A percentile compares a stretch with the other conserved stretches of the same genome.
phyloP scores from a whole-genome alignment of 768 basidiomycete genomes.

The Boletus rubropictus region DNA sequence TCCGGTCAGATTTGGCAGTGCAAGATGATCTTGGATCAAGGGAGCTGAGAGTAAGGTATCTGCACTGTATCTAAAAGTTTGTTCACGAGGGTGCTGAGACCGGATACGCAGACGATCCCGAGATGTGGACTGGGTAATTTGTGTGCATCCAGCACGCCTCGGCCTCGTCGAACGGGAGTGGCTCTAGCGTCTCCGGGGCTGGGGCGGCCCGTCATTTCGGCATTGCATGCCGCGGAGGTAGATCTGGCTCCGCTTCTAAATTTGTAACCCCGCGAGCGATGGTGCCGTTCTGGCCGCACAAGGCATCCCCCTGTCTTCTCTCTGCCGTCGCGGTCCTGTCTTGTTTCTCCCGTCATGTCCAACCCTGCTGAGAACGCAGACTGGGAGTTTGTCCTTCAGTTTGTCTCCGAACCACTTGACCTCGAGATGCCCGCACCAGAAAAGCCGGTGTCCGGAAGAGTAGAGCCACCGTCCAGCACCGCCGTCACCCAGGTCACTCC shows the following conservation, averaged over 20 bases:
- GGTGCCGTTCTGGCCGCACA: not conserved
- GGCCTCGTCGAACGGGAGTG: conserved; percentile 25
- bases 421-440: conserved; percentile 32
- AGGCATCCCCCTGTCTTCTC: conserved; percentile 17
- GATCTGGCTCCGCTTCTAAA: conserved; percentile 14
- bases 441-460: conserved; percentile 30
- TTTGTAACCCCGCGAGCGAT: conserved; percentile 13
- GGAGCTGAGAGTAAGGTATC: conserved; percentile 61
- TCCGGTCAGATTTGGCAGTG: conserved; percentile 71
- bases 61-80: conserved; percentile 50
- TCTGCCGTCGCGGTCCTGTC: not conserved
- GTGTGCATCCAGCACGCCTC: conserved; percentile 19
- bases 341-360: conserved; percentile 14
- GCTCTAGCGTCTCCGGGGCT: too few species aligned
- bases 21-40: conserved; percentile 81
- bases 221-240: conserved; percentile 8
- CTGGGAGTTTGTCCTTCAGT: conserved; percentile 61
- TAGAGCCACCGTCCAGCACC: conserved; percentile 12
- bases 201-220: conserved; percentile 8
- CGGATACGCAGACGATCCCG: conserved; percentile 88
- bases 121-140: conserved; percentile 53
- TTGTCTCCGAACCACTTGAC: conserved; percentile 44
- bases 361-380: conserved; percentile 40
- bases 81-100: conserved; percentile 68
- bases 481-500: conserved; percentile 48